Conservation (phyloP, 1,139 yeast species). For the Geotrichum siamense region DNA sequence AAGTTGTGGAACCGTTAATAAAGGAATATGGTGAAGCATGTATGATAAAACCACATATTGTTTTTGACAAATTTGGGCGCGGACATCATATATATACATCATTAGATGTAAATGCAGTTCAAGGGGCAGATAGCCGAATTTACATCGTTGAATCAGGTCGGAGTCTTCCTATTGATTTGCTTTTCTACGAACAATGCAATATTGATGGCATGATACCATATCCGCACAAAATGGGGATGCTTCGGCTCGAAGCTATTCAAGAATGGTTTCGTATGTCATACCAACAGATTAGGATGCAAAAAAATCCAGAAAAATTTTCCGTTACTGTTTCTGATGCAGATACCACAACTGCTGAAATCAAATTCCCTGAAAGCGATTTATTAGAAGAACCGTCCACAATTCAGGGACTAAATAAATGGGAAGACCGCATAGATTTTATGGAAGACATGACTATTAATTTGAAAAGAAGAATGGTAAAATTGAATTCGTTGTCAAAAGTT, state of each 20-base stretch:
- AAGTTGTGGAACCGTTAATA: constrained; percentile 49
- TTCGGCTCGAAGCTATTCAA: constrained; percentile 84
- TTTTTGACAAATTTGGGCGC: constrained; percentile 38
- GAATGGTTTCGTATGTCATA: constrained; percentile 64
- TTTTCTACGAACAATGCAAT: constrained; percentile 55
- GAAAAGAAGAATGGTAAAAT: too few relatives aligned
- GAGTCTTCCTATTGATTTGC: constrained; percentile 79
- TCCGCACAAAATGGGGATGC: constrained; percentile 71
- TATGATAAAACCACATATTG: constrained; percentile 67
- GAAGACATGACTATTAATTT: too few relatives aligned
- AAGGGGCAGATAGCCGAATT: constrained; percentile 77
- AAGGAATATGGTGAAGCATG: constrained; percentile 61
- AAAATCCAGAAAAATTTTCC: too few relatives aligned
- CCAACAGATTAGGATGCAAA: not conserved
- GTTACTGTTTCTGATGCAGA: too few relatives aligned
- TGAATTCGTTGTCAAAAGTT: too few relatives aligned
- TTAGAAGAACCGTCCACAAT: too few relatives aligned
- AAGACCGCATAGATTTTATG: too few relatives aligned
- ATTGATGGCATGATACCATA: constrained; percentile 45
- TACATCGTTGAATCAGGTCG: constrained; percentile 80
- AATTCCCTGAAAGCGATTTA: too few relatives aligned
- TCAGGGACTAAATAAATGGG: too few relatives aligned
- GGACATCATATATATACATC: constrained; percentile 39
- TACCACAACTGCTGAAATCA: too few relatives aligned
- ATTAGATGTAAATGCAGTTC: constrained; percentile 75